Base-by-base conservation (phyloP, 1,139 yeast species). In the Scheffersomyces stambukii region DNA sequence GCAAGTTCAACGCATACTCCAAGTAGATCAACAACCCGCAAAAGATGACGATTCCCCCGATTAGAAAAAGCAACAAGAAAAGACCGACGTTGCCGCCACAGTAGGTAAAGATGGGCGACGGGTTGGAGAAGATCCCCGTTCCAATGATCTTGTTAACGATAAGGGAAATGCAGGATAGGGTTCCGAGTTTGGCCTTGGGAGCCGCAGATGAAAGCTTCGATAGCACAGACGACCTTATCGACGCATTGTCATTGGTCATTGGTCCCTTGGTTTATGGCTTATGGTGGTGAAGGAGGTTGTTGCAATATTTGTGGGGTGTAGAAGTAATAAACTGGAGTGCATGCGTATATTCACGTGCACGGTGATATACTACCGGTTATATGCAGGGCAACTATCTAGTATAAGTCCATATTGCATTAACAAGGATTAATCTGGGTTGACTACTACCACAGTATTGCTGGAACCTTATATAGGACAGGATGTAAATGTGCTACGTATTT, bases 131-230 rank as follows among this genome's bases (percentile, higher is more conserved):
- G 16, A 70, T 67, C 1, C 75, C 76, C 0, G 76, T 70, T 0
- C 76, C 76, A 5, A 70, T 60, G 69, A 70, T 70, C 40, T 68
- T 70, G 45, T 70, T 70, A 34, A 68, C 65, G 23, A 69, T 68
- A 18, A 70, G 55, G 4, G 65, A 52, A 48, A 55, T 52, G 16
- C 51, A 46, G 30, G 52, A 46, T 16, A 48, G 27, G 2, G 52
- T 43, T 4, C 52, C 47, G 13, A 48, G 30, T 31, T 44, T 45
- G 19, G 33, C 32, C 13, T 29, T 30, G 8, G 33, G 28, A 3
- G 31, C 25, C 12, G 21, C 13, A 13, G 19, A 20, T 11, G 31
- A 25, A 11, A 24, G 20, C n/a, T n/a, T n/a, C n/a, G n/a, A n/a
- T 6, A 28, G n/a, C 2, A 32, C 21, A 9, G 32, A 29, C 12